These are phyloP conservation scores for Salvia splendens DNA, from an alignment of 257 asterid genomes.

Conservation along the genomic window DNA sequence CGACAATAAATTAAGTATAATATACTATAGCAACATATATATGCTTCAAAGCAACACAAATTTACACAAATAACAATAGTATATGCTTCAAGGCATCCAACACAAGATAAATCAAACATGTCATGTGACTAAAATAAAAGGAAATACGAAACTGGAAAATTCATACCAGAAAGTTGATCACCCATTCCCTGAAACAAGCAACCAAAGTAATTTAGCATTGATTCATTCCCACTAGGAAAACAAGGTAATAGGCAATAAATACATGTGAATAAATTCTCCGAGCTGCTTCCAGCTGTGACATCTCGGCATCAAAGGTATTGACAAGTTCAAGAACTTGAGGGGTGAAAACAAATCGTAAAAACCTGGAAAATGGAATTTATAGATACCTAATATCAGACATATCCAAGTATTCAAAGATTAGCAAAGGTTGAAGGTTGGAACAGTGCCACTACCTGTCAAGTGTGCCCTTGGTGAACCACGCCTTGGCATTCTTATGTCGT, in stretches of 20 bases:
- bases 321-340: constrained; percentile 86
- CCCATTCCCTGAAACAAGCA: constrained; percentile 67
- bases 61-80: neutral
- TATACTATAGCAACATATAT: no score
- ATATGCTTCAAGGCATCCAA: constrained; percentile 3
- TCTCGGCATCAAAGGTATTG: constrained; percentile 73
- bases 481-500: constrained; percentile 51
- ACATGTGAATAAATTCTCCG: constrained; percentile 78
- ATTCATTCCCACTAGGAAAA: neutral
- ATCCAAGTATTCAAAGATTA: neutral
- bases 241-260: constrained; percentile 16
- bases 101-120: constrained; percentile 5
- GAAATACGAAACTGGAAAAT: constrained; percentile 18
- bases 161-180: constrained; percentile 59
- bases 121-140: constrained; percentile 13
- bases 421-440: neutral
- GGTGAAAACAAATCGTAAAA: constrained; percentile 87
- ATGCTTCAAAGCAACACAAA: no score
- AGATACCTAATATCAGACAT: constrained; percentile 15
- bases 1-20: neutral
- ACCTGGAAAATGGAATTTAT: constrained; percentile 49
- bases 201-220: constrained; percentile 32
- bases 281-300: constrained; percentile 93
- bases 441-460: constrained; percentile 68
- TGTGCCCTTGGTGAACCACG: constrained; percentile 98